A percentile compares a stretch with the other conserved stretches of the same genome.
These are phyloP conservation scores for Chalaropsis ovoidea DNA, from an alignment of 2,329 filamentous ascomycete genomes.

Conservation along the genomic window DNA sequence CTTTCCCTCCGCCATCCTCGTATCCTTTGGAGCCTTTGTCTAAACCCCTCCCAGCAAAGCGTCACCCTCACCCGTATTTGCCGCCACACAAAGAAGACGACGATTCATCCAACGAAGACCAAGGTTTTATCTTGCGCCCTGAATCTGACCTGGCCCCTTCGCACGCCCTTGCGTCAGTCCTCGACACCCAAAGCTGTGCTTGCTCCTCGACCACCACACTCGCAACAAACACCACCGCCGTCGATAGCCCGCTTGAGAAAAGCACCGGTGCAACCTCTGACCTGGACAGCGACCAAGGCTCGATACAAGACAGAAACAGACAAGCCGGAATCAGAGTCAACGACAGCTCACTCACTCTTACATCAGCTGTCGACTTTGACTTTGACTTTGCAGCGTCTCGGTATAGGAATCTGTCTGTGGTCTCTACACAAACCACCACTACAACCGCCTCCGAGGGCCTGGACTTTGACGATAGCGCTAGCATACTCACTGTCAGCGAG, in stretches of 20 bases:
- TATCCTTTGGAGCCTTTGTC: not conserved
- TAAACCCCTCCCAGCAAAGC: not conserved
- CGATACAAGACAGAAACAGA: not conserved
- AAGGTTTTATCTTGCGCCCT: not conserved
- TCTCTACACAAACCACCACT: not conserved
- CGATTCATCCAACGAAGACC: not conserved
- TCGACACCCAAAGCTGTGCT: not conserved
- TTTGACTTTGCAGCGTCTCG: slow-evolving; percentile 12
- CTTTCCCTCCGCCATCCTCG: not conserved
- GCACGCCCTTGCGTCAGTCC: slow-evolving; percentile 5
- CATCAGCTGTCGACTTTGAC: slow-evolving; percentile 2
- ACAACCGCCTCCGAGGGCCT: not conserved
- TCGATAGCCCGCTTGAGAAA: not conserved
- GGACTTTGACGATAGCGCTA: slow-evolving; percentile 16
- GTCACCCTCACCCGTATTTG: not conserved
- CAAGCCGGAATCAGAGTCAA: not conserved
- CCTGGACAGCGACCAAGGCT: slow-evolving; percentile 4
- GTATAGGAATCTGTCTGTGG: not conserved
- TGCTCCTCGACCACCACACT: not conserved
- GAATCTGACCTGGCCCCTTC: slow-evolving; percentile 17
- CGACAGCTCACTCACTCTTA: not conserved
- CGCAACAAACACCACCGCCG: not conserved
- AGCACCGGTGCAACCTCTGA: no score
- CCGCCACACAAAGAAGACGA: slow-evolving; percentile 6
- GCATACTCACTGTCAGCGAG: slow-evolving; percentile 20